These are phyloP conservation scores for Fragaria vesca DNA, from an alignment of 306 rosid species.

Conservation along the genomic window DNA sequence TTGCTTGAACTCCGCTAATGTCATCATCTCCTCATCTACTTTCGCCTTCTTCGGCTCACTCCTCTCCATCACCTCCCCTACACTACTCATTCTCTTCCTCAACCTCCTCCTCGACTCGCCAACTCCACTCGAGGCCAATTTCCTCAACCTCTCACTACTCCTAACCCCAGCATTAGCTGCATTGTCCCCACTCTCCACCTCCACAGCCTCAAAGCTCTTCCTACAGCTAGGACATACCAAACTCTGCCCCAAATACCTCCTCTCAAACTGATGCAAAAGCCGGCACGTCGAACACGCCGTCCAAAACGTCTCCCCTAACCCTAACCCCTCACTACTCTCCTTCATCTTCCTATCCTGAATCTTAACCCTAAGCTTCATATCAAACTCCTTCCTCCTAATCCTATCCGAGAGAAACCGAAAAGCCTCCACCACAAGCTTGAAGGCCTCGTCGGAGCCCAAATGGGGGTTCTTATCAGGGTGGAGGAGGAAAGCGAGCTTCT, in stretches of 20 bases:
- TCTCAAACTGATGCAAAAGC: conserved; percentile 76
- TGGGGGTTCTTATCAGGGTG: conserved; percentile 68
- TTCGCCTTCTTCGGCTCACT: conserved; percentile 43
- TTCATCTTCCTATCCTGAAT: conserved; percentile 53
- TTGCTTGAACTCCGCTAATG: conserved; percentile 72
- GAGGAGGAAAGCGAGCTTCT: conserved; percentile 60
- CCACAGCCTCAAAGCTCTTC: conserved; percentile 70
- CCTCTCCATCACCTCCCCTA: conserved; percentile 73
- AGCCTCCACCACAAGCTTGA: conserved; percentile 71
- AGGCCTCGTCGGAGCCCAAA: conserved; percentile 64
- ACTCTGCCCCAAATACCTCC: conserved; percentile 58
- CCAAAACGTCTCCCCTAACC: conserved; percentile 58
- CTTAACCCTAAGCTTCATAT: conserved; percentile 53
- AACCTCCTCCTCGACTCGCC: conserved; percentile 30
- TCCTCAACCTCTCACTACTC: conserved; percentile 35
- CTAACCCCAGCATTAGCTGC: conserved; percentile 21
- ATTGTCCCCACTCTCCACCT: conserved; percentile 41
- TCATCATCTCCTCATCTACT: conserved; percentile 65
- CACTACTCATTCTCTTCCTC: conserved; percentile 62
- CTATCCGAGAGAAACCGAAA: conserved; percentile 61
- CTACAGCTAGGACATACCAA: conserved; percentile 75
- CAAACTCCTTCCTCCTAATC: conserved; percentile 55
- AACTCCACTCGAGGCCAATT: conserved; percentile 9
- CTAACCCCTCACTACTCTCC: conserved; percentile 19
- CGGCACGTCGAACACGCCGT: conserved; percentile 72